These are phyloP conservation scores for Capronia epimyces DNA, from an alignment of 2,329 filamentous ascomycete genomes.

Conservation along the genomic window DNA sequence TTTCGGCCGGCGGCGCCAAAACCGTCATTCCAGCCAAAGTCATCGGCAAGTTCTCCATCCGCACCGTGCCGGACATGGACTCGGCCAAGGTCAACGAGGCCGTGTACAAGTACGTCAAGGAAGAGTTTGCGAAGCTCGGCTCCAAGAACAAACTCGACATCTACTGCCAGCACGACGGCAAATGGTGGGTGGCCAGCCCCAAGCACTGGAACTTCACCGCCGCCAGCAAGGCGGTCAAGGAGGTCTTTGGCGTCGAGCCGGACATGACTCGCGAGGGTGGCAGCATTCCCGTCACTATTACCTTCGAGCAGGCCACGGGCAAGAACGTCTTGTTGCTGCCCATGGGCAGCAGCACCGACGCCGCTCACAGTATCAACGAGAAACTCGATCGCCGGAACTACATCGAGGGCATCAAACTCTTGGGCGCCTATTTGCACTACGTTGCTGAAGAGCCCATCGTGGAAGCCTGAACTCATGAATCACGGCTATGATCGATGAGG, in stretches of 20 bases:
- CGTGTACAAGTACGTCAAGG: constrained; percentile 77
- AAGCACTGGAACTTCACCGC: constrained; percentile 99
- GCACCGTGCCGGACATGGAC: constrained; percentile 96
- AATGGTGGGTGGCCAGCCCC: constrained; percentile 97
- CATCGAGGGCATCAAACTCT: constrained; percentile 92
- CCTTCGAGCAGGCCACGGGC: constrained; percentile 93
- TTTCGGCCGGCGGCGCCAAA: constrained; percentile 88
- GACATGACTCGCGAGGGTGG: constrained; percentile 96
- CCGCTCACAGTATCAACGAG: constrained; percentile 96
- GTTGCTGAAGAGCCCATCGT: constrained; percentile 77
- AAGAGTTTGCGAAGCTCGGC: constrained; percentile 76
- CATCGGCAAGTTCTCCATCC: constrained; percentile 95
- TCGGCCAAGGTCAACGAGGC: constrained; percentile 79
- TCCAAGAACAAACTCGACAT: constrained; percentile 90
- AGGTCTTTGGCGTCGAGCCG: constrained; percentile 87
- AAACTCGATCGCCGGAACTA: constrained; percentile 97
- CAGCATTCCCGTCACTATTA: constrained; percentile 93
- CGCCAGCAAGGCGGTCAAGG: constrained; percentile 89
- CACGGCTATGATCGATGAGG: neutral
- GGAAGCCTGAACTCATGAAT: constrained; percentile 1
- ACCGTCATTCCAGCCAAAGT: constrained; percentile 98
- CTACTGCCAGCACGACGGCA: constrained; percentile 79
- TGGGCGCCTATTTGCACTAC: constrained; percentile 93
- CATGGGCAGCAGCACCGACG: constrained; percentile 96
- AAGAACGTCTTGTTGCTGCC: constrained; percentile 95